Conservation (phyloP, 148 eudicot genomes). For the Heliamphora exappendiculata region DNA sequence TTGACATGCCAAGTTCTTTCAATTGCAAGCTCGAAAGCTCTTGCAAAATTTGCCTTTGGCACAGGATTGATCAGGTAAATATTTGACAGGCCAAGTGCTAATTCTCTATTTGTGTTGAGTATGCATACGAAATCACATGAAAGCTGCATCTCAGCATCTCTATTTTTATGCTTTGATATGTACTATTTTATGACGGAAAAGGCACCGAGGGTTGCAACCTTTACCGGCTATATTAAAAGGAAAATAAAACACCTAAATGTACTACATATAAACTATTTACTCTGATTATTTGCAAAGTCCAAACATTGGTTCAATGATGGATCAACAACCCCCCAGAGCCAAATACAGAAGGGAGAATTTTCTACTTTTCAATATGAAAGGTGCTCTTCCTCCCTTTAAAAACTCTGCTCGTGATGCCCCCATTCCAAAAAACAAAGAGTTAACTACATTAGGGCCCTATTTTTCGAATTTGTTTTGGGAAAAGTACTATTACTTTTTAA, state of each 20-base stretch:
- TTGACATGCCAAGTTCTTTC: constrained; percentile 23
- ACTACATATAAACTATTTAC: not conserved
- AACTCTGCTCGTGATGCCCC: too few relatives aligned
- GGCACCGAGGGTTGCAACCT: not conserved
- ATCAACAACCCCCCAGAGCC: not conserved
- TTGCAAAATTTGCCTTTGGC: constrained; percentile 94
- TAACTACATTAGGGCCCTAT: too few relatives aligned
- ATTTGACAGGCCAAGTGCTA: not conserved
- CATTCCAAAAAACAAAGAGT: too few relatives aligned
- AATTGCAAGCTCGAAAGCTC: constrained; percentile 85
- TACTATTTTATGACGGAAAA: not conserved
- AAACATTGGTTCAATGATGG: not conserved
- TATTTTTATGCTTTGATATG: not conserved
- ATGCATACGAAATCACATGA: not conserved
- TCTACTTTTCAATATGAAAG: not conserved
- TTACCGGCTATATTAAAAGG: not conserved
- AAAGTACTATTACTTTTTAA: too few relatives aligned
- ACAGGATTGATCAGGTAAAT: constrained; percentile 84
- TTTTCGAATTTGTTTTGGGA: too few relatives aligned
- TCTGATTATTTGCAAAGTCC: not conserved
- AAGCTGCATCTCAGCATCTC: not conserved
- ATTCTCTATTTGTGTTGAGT: not conserved
- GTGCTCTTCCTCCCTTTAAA: not conserved
- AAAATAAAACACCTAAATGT: too few relatives aligned
- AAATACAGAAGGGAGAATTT: not conserved